phyloP scores from a whole-genome alignment of 208 protist genomes.

The Leptomonas pyrrhocoris region DNA sequence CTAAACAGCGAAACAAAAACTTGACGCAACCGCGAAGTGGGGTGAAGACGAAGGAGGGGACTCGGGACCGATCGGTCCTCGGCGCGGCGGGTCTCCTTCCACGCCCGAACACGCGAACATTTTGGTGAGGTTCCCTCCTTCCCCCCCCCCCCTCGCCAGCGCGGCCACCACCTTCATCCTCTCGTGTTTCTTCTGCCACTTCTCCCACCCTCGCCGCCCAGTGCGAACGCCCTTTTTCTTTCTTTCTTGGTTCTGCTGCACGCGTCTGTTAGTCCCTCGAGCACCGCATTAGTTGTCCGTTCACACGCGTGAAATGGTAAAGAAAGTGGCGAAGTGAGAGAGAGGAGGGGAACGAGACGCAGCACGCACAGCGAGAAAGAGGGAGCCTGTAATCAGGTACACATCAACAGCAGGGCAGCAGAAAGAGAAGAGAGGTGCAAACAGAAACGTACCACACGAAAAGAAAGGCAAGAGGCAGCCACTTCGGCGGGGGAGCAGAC shows the following conservation, averaged over 20 bases:
- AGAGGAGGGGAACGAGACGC: no score
- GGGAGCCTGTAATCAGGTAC: no score
- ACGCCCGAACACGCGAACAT: constrained; percentile 10
- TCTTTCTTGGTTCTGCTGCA: no score
- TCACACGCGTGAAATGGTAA: not conserved
- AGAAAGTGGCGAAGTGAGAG: not conserved
- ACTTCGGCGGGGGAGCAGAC: not conserved
- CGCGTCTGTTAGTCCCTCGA: no score
- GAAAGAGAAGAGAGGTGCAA: not conserved
- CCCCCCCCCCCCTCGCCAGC: not conserved
- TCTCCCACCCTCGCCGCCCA: no score
- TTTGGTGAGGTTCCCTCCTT: constrained; percentile 4
- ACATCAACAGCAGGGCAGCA: no score
- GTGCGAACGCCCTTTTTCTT: no score
- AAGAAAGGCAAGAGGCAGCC: not conserved
- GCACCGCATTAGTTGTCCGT: no score
- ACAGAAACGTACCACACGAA: no score
- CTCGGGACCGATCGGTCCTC: constrained; percentile 18
- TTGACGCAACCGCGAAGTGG: not conserved
- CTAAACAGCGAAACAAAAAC: constrained; percentile 24
- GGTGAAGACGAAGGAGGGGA: not conserved
- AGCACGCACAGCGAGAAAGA: no score
- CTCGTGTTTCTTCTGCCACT: not conserved
- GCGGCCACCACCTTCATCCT: constrained; percentile 1
- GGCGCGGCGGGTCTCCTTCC: constrained; percentile 10